phyloP scores from a whole-genome alignment of 371 early-diverging fungal species.

The Rhizopus arrhizus region DNA sequence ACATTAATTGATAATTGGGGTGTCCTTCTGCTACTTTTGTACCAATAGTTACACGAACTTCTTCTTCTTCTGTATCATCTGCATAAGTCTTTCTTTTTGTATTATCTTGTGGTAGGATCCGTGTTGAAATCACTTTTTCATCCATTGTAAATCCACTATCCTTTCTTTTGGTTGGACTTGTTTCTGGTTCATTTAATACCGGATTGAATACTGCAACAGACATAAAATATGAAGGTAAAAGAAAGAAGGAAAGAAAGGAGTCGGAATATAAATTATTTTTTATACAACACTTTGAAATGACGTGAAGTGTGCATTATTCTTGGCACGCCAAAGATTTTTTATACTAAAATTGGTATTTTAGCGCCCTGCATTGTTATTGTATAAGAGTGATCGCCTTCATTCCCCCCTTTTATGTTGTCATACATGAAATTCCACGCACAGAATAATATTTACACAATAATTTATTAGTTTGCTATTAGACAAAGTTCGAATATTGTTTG shows the following conservation, averaged over 20 bases:
- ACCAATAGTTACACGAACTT: conserved; percentile 58
- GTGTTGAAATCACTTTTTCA: not conserved
- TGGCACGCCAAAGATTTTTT: too few relatives aligned
- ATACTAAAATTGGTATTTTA: too few relatives aligned
- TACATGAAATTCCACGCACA: too few relatives aligned
- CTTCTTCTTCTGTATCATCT: conserved; percentile 47
- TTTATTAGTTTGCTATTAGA: conserved; percentile 4
- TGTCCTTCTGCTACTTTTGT: conserved; percentile 70
- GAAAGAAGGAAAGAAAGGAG: not conserved
- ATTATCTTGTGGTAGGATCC: not conserved
- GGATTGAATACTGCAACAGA: not conserved
- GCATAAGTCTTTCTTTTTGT: conserved; percentile 12
- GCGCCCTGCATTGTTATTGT: too few relatives aligned
- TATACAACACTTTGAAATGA: too few relatives aligned
- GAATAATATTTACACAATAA: not conserved
- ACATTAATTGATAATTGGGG: conserved; percentile 86
- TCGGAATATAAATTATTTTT: too few relatives aligned
- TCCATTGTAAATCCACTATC: conserved; percentile 2
- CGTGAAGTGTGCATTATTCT: too few relatives aligned
- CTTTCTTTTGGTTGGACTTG: conserved; percentile 3
- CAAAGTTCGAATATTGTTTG: conserved; percentile 42
- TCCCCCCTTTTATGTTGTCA: too few relatives aligned
- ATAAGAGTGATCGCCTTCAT: too few relatives aligned
- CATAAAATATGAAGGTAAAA: not conserved
- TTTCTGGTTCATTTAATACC: not conserved